Conservation (phyloP, 164 flowering plant species). For the Stephania yunnanensis region DNA sequence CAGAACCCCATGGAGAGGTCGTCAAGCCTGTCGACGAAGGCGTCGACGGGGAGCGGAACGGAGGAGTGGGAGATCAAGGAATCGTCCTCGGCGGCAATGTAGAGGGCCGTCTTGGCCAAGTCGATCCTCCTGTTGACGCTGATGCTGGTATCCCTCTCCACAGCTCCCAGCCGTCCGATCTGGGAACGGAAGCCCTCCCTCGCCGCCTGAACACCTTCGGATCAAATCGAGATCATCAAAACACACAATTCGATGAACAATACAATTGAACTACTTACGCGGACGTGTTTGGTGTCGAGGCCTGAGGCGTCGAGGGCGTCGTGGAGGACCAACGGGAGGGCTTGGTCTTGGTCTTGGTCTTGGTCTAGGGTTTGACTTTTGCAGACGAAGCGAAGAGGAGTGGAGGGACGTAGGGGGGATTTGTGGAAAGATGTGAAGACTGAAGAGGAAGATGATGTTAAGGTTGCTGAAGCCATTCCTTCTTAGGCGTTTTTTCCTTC, state of each 20-base stretch:
- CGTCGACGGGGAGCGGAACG: slow-evolving; percentile 71
- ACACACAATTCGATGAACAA: too few species aligned
- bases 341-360: slow-evolving; percentile 5
- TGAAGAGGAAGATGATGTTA: neutral
- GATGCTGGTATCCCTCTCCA: slow-evolving; percentile 78
- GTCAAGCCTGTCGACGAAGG: slow-evolving; percentile 56
- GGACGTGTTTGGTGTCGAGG: slow-evolving; percentile 46
- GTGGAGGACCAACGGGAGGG: slow-evolving; percentile 46
- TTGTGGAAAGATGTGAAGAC: slow-evolving; percentile 11
- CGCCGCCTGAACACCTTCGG: slow-evolving; percentile 37
- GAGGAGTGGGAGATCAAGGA: slow-evolving; percentile 76
- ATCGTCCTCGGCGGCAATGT: slow-evolving; percentile 82
- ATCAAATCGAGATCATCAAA: neutral
- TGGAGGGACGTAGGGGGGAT: slow-evolving; percentile 1
- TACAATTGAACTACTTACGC: slow-evolving; percentile 21
- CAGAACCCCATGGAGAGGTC: slow-evolving; percentile 65
- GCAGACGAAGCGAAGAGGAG: slow-evolving; percentile 2
- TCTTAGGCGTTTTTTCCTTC: neutral
- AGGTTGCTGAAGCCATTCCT: neutral
- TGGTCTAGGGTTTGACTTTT: slow-evolving; percentile 15
- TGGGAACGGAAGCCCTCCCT: slow-evolving; percentile 53
- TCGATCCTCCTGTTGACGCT: slow-evolving; percentile 54
- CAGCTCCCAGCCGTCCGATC: slow-evolving; percentile 37
- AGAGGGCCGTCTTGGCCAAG: slow-evolving; percentile 62
- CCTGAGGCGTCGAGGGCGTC: slow-evolving; percentile 62